Base-by-base conservation (phyloP, 169 alveolate genomes). In the Babesia ovata region DNA sequence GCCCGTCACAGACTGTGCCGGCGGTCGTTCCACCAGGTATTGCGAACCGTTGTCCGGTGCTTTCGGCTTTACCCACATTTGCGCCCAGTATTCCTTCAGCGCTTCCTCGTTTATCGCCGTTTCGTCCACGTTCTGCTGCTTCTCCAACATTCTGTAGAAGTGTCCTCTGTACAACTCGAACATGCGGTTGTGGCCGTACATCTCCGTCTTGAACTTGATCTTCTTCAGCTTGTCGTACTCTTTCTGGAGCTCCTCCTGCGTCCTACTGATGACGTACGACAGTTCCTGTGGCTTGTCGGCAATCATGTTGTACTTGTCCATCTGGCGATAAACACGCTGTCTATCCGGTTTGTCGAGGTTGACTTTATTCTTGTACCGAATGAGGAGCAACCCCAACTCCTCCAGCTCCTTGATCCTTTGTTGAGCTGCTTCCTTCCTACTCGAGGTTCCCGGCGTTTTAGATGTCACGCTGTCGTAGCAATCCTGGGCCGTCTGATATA, bases 401-500 rank as follows among this genome's bases (percentile, higher is more conserved):
- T 56, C 63, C n/a, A 16, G 29, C 29, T 56, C 45, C 44, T n/a
- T 16, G 63, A 56, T 28, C 63, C 42, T 56, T 9, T 10, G 2
- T 39, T 56, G 12, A 28, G 39, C 17, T n/a, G n/a, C 22, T 39
- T 56, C 45, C 26, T 26, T n/a, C 45, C 11, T 16, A 3, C 45
- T 10, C 26, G 63, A 16, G 29, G n/a, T 2, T 9, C 12, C 1
- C 45, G 63, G 11, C 4, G 45, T 4, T 21, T 21, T 56, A 3
- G 42, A 2, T 3, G 7, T 21, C 9, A 2, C 1, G 39, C 11
- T 21, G 63, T 56, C 63, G 63, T 56, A 56, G 63, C 63, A 56
- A 39, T 56, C 63, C 63, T 56, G 63, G 2, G 63, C 63, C 63
- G 63, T 56, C 11, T 56, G 63, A 16, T 16, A 16, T 9, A 26